Conservation (phyloP, 768 basidiomycete genomes). For the Tricholoma terreum region DNA sequence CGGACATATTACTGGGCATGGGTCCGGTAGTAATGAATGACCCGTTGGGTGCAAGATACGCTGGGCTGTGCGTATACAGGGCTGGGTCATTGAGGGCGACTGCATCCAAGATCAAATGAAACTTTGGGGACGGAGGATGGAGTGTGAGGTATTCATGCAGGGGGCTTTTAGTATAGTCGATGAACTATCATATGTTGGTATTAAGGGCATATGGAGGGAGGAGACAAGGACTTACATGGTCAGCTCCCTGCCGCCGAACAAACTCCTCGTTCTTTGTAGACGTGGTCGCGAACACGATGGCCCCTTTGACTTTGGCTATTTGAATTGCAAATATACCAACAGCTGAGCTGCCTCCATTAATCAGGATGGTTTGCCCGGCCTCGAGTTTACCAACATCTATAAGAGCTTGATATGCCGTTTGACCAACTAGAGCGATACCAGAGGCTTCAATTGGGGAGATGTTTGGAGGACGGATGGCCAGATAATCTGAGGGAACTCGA, state of each 20-base stretch:
- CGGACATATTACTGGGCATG: slow-evolving; percentile 28
- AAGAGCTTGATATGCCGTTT: slow-evolving; percentile 60
- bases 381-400: slow-evolving; percentile 48
- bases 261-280: slow-evolving; percentile 58
- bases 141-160: slow-evolving; percentile 43
- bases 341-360: slow-evolving; percentile 69
- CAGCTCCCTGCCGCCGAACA: slow-evolving; percentile 60
- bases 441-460: slow-evolving; percentile 57
- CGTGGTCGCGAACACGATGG: slow-evolving; percentile 55
- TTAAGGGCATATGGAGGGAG: not conserved
- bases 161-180: slow-evolving; percentile 58
- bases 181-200: slow-evolving; percentile 34
- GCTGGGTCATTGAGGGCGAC: slow-evolving; percentile 46
- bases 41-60: slow-evolving; percentile 54
- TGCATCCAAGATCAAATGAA: slow-evolving; percentile 59
- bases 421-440: slow-evolving; percentile 53
- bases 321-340: slow-evolving; percentile 74
- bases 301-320: slow-evolving; percentile 63
- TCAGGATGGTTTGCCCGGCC: slow-evolving; percentile 55
- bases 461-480: slow-evolving; percentile 45
- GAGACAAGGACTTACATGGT: slow-evolving; percentile 42
- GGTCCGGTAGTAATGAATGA: slow-evolving; percentile 54
- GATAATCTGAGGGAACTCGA: slow-evolving; percentile 37
- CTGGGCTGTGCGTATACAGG: slow-evolving; percentile 47
- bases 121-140: slow-evolving; percentile 48